Evolutionary conservation across 257 asterid species (phyloP).

Genomic region (Nicotiana noctiflora): DNA sequence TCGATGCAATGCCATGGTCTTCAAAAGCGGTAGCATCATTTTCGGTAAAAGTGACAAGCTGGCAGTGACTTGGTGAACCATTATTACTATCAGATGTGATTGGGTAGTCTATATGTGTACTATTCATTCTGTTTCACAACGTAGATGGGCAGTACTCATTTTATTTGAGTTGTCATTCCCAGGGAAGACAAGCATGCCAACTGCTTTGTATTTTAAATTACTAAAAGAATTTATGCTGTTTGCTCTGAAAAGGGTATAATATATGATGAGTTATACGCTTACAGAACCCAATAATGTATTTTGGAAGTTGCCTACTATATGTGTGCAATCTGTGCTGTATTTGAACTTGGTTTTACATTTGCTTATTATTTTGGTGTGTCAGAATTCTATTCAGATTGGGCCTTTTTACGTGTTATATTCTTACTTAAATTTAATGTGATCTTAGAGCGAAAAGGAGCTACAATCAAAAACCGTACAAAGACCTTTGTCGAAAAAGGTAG

Average conservation of each 20-base stretch:
- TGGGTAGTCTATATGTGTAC: background rate
- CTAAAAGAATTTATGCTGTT: background rate
- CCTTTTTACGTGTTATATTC: conserved; percentile 7
- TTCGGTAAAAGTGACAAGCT: background rate
- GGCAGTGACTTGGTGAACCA: background rate
- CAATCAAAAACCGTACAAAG: conserved; percentile 28
- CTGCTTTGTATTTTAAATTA: background rate
- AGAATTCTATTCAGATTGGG: background rate
- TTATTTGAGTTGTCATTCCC: background rate
- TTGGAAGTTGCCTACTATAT: background rate
- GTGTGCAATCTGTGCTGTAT: background rate
- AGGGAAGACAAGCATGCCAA: background rate
- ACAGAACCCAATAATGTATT: background rate
- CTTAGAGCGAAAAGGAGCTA: conserved; percentile 43
- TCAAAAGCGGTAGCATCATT: background rate
- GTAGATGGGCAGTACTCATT: background rate
- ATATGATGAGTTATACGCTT: background rate
- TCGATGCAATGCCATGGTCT: background rate
- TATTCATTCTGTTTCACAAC: background rate
- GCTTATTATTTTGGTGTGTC: background rate
- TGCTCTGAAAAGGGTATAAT: background rate
- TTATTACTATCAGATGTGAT: background rate
- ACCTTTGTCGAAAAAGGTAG: conserved; percentile 16
- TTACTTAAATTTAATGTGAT: conserved; percentile 13
- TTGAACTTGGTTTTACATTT: background rate